These are phyloP conservation scores for Rhodotorula sp. DNA, from an alignment of 1,284 basidiomycete genomes.

Conservation along the genomic window DNA sequence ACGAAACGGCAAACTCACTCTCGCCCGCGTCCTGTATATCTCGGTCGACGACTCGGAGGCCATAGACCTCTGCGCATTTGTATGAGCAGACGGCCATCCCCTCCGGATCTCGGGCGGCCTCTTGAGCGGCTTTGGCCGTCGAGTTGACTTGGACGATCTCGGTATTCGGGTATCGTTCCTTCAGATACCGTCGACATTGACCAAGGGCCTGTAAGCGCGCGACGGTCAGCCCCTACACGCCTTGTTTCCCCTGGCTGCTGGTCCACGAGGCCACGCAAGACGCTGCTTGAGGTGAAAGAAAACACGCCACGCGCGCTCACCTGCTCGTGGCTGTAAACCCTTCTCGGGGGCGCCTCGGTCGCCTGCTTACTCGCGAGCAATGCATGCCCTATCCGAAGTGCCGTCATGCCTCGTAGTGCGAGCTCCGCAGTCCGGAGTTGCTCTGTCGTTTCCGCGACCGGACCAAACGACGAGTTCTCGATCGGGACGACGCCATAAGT, in stretches of 20 bases:
- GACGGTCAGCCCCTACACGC: too few species aligned
- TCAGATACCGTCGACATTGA: constrained; percentile 40
- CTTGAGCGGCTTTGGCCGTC: constrained; percentile 40
- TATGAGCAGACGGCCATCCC: constrained; percentile 41
- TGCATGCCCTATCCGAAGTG: constrained; percentile 42
- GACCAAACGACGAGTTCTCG: constrained; percentile 44
- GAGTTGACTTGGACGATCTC: constrained; percentile 38
- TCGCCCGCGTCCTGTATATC: constrained; percentile 43
- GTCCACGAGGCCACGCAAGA: neutral
- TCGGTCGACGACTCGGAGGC: constrained; percentile 36
- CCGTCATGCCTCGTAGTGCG: constrained; percentile 26
- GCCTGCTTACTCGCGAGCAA: constrained; percentile 19
- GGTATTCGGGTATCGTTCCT: constrained; percentile 23
- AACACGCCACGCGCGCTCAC: constrained; percentile 15
- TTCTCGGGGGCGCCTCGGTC: constrained; percentile 5
- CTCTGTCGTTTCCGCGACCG: constrained; percentile 39
- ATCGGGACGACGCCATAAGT: constrained; percentile 41
- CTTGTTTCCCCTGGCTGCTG: neutral
- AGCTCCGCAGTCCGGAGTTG: constrained; percentile 28
- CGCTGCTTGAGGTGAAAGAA: neutral
- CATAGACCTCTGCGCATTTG: constrained; percentile 42
- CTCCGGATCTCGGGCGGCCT: constrained; percentile 25
- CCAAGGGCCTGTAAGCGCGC: constrained; percentile 35
- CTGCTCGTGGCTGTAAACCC: constrained; percentile 45
- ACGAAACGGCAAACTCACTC: constrained; percentile 23